Evolutionary conservation across 768 basidiomycete species (phyloP).

Genomic region (Crassisporium funariophilum): DNA sequence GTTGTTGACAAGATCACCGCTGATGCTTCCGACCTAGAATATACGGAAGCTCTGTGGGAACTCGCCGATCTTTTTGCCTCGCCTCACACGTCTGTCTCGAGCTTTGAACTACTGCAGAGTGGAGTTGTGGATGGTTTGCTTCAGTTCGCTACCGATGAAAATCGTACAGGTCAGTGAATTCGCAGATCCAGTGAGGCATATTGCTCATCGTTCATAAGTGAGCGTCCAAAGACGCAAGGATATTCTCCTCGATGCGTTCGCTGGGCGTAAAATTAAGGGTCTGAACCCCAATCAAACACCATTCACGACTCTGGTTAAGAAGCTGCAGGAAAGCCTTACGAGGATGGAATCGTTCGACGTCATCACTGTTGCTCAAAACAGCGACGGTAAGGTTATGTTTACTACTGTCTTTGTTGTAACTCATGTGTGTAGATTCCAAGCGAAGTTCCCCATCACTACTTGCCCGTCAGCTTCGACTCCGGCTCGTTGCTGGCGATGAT

Average conservation of each 20-base stretch:
- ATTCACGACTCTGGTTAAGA: constrained; percentile 85
- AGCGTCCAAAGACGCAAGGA: constrained; percentile 66
- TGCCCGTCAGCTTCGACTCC: constrained; percentile 89
- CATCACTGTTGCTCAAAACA: constrained; percentile 79
- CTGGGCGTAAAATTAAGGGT: constrained; percentile 49
- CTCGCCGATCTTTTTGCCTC: constrained; percentile 82
- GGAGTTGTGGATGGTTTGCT: constrained; percentile 89
- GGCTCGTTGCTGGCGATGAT: constrained; percentile 87
- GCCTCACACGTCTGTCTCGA: constrained; percentile 80
- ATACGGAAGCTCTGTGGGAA: constrained; percentile 63
- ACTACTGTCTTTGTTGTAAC: constrained; percentile 4
- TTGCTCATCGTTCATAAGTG: constrained; percentile 45
- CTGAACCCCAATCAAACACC: constrained; percentile 52
- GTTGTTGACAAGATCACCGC: constrained; percentile 68
- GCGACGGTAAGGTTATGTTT: constrained; percentile 60
- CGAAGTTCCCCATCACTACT: constrained; percentile 88
- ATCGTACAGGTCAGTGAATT: constrained; percentile 52
- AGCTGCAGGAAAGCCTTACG: constrained; percentile 93
- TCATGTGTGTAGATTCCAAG: constrained; percentile 66
- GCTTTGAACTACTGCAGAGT: constrained; percentile 93
- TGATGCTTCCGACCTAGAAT: constrained; percentile 61
- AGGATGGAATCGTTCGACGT: constrained; percentile 97
- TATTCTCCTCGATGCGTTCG: constrained; percentile 79
- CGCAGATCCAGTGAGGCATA: constrained; percentile 1
- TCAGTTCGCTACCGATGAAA: constrained; percentile 73